These are phyloP conservation scores for Orbilia brochopaga DNA, from an alignment of 2,329 filamentous ascomycete species.

Conservation along the genomic window DNA sequence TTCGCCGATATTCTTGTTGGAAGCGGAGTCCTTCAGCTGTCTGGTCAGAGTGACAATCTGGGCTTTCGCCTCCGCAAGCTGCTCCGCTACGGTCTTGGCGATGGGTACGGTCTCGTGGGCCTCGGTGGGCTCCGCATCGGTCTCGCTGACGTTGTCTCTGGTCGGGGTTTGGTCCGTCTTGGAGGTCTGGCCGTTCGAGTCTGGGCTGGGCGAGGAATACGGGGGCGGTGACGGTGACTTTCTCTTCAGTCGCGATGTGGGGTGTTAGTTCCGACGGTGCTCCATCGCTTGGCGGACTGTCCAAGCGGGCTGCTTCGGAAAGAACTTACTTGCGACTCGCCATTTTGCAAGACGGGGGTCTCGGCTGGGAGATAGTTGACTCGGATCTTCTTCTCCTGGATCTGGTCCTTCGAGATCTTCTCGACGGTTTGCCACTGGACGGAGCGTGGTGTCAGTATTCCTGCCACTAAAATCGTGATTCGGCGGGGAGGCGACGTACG, in stretches of 20 bases:
- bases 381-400: slow-evolving; percentile 94
- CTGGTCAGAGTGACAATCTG: slow-evolving; percentile 73
- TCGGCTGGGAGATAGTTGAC: slow-evolving; percentile 79
- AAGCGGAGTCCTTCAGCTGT: slow-evolving; percentile 69
- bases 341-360: slow-evolving; percentile 47
- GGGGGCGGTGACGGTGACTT: slow-evolving; percentile 53
- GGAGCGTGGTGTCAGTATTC: not conserved
- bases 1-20: slow-evolving; percentile 75
- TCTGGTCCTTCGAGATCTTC: slow-evolving; percentile 73
- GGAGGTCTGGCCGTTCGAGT: slow-evolving; percentile 49
- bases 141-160: slow-evolving; percentile 53
- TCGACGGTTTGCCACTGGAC: slow-evolving; percentile 75
- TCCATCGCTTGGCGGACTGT: slow-evolving; percentile 12
- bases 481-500: slow-evolving; percentile 62
- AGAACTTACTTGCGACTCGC: slow-evolving; percentile 51
- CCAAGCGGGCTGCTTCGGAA: slow-evolving; percentile 13
- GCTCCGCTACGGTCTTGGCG: slow-evolving; percentile 71
- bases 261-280: slow-evolving; percentile 4
- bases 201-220: slow-evolving; percentile 53
- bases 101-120: slow-evolving; percentile 57
- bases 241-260: slow-evolving; percentile 5
- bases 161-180: slow-evolving; percentile 53
- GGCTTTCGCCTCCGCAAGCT: slow-evolving; percentile 76
- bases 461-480: slow-evolving; percentile 53
- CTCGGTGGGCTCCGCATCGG: slow-evolving; percentile 55